Evolutionary conservation across 768 basidiomycete species (phyloP).

Genomic region (Dentipellis fragilis): DNA sequence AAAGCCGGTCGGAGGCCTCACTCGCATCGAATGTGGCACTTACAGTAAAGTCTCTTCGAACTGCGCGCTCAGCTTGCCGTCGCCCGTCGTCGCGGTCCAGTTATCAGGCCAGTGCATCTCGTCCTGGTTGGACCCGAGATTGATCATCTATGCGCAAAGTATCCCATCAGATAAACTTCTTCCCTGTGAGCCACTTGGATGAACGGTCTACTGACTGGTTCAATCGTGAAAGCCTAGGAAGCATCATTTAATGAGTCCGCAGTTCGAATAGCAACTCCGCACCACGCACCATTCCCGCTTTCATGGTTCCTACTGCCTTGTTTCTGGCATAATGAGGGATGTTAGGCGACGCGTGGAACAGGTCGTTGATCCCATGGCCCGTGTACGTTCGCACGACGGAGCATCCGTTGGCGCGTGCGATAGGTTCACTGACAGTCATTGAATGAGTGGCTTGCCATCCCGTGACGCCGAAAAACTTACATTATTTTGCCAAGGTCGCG

Average conservation of each 20-base stretch:
- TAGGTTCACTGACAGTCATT: constrained; percentile 51
- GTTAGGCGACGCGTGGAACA: constrained; percentile 82
- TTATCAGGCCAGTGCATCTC: constrained; percentile 86
- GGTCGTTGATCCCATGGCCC: constrained; percentile 80
- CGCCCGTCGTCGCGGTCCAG: constrained; percentile 92
- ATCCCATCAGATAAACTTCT: constrained; percentile 4
- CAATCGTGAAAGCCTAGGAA: constrained; percentile 53
- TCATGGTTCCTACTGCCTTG: constrained; percentile 89
- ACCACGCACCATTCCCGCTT: constrained; percentile 78
- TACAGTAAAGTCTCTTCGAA: constrained; percentile 96
- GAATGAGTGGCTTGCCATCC: background rate
- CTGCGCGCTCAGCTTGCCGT: constrained; percentile 88
- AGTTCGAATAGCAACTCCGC: constrained; percentile 6
- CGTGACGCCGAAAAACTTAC: constrained; percentile 33
- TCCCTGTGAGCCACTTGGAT: background rate
- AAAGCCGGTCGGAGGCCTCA: constrained; percentile 1
- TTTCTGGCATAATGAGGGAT: constrained; percentile 94
- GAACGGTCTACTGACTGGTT: constrained; percentile 43
- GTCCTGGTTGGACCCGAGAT: constrained; percentile 70
- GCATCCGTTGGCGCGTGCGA: constrained; percentile 76
- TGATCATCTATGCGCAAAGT: constrained; percentile 66
- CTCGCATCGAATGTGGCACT: constrained; percentile 23
- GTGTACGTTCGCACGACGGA: constrained; percentile 89
- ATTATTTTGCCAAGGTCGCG: constrained; percentile 82
- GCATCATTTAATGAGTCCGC: constrained; percentile 5